Percentiles rank a stretch among this genome's conserved stretches.
Evolutionary conservation across 306 rosid genomes (phyloP).

Genomic region (barrel medic (Medicago truncatula)): MtrunA17r5.0-ANR NC_053045.1:57173501-57174000

Average conservation of each 20-base stretch:
- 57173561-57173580: conserved; percentile 71
- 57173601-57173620: conserved; percentile 87
- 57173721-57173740: conserved; percentile 3
- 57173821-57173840: conserved; percentile 88
- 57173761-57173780: conserved; percentile 92
- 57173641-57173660: conserved; percentile 71
- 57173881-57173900: conserved; percentile 94
- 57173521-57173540: conserved; percentile 85
- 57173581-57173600: conserved; percentile 70
- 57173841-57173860: conserved; percentile 88
- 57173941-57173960: conserved; percentile 96
- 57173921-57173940: conserved; percentile 97
- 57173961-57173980: conserved; percentile 95
- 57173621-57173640: conserved; percentile 75
- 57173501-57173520: conserved; percentile 88
- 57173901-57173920: conserved; percentile 96
- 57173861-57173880: conserved; percentile 92
- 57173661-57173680: conserved; percentile 77
- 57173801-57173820: conserved; percentile 97
- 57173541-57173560: conserved; percentile 63
- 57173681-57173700: conserved; percentile 27
- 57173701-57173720: conserved; percentile 30
- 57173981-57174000: conserved; percentile 96
- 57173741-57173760: conserved; percentile 36
- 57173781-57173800: conserved; percentile 84